Percentiles rank a stretch among this genome's conserved stretches.
Conservation (phyloP, 2,329 filamentous ascomycete genomes). For the Aspergillus fischeri region DNA sequence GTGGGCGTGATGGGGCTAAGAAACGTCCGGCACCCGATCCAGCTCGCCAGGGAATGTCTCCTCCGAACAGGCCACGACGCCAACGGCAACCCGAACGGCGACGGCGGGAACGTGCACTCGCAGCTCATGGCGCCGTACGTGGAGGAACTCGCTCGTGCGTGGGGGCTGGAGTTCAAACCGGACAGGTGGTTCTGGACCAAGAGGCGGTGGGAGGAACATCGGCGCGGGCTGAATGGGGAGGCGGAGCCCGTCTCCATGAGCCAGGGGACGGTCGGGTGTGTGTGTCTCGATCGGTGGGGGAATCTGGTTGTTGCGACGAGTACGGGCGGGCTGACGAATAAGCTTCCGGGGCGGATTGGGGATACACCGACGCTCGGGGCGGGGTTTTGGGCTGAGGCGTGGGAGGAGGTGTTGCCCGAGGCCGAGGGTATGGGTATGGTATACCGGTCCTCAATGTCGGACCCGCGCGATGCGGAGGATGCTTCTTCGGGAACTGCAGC, state of each 20-base stretch:
- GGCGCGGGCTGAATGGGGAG: slow-evolving; percentile 50
- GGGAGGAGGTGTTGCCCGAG: slow-evolving; percentile 43
- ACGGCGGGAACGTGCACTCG: slow-evolving; percentile 51
- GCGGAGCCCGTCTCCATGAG: slow-evolving; percentile 47
- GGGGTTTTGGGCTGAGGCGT: slow-evolving; percentile 88
- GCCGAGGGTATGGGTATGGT: background rate
- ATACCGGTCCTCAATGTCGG: background rate
- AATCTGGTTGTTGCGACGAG: slow-evolving; percentile 64
- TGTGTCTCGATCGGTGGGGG: slow-evolving; percentile 73
- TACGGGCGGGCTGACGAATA: slow-evolving; percentile 81
- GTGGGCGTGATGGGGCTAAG: slow-evolving; percentile 71
- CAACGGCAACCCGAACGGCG: slow-evolving; percentile 50
- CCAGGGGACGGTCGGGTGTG: slow-evolving; percentile 80
- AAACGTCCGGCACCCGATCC: slow-evolving; percentile 74
- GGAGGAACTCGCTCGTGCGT: slow-evolving; percentile 60
- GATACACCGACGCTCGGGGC: slow-evolving; percentile 81
- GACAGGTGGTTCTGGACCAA: slow-evolving; percentile 75
- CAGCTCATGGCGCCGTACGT: slow-evolving; percentile 65
- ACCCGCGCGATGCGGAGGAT: background rate
- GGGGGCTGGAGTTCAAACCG: slow-evolving; percentile 65
- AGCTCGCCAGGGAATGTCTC: slow-evolving; percentile 67
- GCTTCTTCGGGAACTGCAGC: background rate
- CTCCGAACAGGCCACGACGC: slow-evolving; percentile 50
- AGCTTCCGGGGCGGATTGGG: slow-evolving; percentile 76
- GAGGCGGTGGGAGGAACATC: slow-evolving; percentile 73